phyloP scores from a whole-genome alignment of 2,329 filamentous ascomycete genomes.

The Aspergillus japonicus region DNA sequence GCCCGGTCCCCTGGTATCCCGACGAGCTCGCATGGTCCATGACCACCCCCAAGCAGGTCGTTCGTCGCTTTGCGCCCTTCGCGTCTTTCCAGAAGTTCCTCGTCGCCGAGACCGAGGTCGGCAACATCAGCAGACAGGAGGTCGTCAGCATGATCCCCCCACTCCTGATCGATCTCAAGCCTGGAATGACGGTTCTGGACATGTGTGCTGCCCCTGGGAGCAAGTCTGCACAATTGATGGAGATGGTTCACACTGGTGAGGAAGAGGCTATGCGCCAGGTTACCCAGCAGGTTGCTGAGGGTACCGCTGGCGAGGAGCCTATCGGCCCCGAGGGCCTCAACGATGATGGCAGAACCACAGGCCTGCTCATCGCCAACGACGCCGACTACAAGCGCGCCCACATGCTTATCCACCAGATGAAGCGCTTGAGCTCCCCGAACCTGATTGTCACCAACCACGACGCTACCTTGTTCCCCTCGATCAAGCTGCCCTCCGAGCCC shows the following conservation, averaged over 20 bases:
- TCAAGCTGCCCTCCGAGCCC: constrained; percentile 69
- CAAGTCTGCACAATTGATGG: constrained; percentile 92
- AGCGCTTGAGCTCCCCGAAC: constrained; percentile 93
- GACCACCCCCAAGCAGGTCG: constrained; percentile 94
- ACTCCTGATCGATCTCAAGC: constrained; percentile 83
- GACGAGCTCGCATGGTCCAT: constrained; percentile 95
- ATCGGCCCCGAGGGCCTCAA: constrained; percentile 53
- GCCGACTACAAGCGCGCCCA: constrained; percentile 95
- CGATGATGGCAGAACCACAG: constrained; percentile 85
- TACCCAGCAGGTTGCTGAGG: constrained; percentile 61
- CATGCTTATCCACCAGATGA: constrained; percentile 96
- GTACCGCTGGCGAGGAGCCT: constrained; percentile 55
- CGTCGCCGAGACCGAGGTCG: constrained; percentile 93
- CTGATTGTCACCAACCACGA: constrained; percentile 97
- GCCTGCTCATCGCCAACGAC: constrained; percentile 91
- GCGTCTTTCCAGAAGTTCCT: constrained; percentile 96
- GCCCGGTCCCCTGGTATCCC: constrained; percentile 86
- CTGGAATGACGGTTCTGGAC: constrained; percentile 90
- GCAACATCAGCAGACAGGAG: constrained; percentile 96
- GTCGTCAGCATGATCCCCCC: constrained; percentile 99
- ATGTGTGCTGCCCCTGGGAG: constrained; percentile 96
- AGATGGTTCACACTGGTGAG: constrained; percentile 90
- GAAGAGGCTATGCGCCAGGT: constrained; percentile 78
- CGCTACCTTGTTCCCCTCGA: constrained; percentile 89
- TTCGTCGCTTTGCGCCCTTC: constrained; percentile 91